Percentiles rank a stretch among this genome's conserved stretches.
Evolutionary conservation across 2,329 filamentous ascomycete genomes (phyloP).

Genomic region (Fusarium tupiense): DNA sequence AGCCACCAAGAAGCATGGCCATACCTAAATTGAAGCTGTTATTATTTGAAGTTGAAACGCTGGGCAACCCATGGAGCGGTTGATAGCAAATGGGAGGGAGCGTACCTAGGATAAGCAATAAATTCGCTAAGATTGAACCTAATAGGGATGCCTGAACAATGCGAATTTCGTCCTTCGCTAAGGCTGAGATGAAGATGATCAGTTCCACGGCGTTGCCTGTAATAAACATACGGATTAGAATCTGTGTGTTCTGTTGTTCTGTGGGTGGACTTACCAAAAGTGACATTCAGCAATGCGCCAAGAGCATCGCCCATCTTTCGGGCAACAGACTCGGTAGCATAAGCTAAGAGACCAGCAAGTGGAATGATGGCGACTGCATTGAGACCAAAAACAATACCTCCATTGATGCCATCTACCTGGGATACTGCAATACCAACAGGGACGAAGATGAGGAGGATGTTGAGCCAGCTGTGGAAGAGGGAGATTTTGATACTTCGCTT

Average conservation of each 20-base stretch:
- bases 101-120: slow-evolving; percentile 86
- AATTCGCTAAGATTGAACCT: slow-evolving; percentile 88
- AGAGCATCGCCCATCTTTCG: slow-evolving; percentile 77
- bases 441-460: slow-evolving; percentile 80
- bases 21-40: slow-evolving; percentile 82
- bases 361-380: slow-evolving; percentile 82
- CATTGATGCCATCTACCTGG: slow-evolving; percentile 60
- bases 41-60: neutral
- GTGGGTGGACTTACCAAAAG: slow-evolving; percentile 67
- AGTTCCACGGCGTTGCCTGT: slow-evolving; percentile 72
- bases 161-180: slow-evolving; percentile 73
- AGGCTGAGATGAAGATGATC: slow-evolving; percentile 69
- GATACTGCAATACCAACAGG: slow-evolving; percentile 78
- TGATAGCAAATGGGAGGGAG: neutral
- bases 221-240: neutral
- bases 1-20: slow-evolving; percentile 86
- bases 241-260: neutral
- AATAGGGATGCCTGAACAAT: slow-evolving; percentile 92
- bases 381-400: slow-evolving; percentile 75
- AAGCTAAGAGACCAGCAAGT: slow-evolving; percentile 75
- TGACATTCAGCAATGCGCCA: slow-evolving; percentile 78
- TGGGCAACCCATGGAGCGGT: neutral
- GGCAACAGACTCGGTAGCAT: slow-evolving; percentile 80
- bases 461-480: slow-evolving; percentile 80
- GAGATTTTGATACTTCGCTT: slow-evolving; percentile 62